Evolutionary conservation across 2,329 filamentous ascomycete genomes (phyloP).

Genomic region (Cladophialophora chaetospira): DNA sequence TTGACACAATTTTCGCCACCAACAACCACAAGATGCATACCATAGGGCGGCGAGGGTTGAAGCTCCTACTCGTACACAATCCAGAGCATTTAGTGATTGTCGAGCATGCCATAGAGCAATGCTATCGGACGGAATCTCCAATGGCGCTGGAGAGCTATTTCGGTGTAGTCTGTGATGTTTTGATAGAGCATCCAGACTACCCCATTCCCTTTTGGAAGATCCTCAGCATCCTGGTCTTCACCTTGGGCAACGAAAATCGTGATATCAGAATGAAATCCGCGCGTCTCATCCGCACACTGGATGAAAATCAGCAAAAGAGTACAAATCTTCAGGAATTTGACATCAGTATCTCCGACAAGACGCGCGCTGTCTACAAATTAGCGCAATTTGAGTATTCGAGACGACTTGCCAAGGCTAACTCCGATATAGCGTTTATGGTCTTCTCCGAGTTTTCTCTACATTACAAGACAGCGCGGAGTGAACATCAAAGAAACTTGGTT

Average conservation of each 20-base stretch:
- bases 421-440: slow-evolving; percentile 85
- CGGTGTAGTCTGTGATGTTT: slow-evolving; percentile 82
- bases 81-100: slow-evolving; percentile 81
- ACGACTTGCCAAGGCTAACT: slow-evolving; percentile 81
- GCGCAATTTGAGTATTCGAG: slow-evolving; percentile 97
- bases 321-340: slow-evolving; percentile 97
- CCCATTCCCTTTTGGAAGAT: slow-evolving; percentile 88
- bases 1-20: slow-evolving; percentile 91
- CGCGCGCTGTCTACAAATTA: slow-evolving; percentile 94
- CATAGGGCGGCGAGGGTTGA: slow-evolving; percentile 83
- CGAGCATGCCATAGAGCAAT: slow-evolving; percentile 87
- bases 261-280: slow-evolving; percentile 87
- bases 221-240: slow-evolving; percentile 84
- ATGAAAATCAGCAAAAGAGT: slow-evolving; percentile 78
- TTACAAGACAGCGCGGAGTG: slow-evolving; percentile 82
- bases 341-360: slow-evolving; percentile 98
- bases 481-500: slow-evolving; percentile 88
- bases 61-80: slow-evolving; percentile 88
- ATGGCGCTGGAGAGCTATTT: slow-evolving; percentile 96
- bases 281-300: slow-evolving; percentile 74
- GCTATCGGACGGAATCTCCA: slow-evolving; percentile 76
- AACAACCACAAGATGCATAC: slow-evolving; percentile 88
- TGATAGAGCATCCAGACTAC: slow-evolving; percentile 80
- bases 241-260: slow-evolving; percentile 86
- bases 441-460: slow-evolving; percentile 95